phyloP scores from a whole-genome alignment of 1,284 basidiomycete genomes.

The Leucoagaricus sp. region DNA sequence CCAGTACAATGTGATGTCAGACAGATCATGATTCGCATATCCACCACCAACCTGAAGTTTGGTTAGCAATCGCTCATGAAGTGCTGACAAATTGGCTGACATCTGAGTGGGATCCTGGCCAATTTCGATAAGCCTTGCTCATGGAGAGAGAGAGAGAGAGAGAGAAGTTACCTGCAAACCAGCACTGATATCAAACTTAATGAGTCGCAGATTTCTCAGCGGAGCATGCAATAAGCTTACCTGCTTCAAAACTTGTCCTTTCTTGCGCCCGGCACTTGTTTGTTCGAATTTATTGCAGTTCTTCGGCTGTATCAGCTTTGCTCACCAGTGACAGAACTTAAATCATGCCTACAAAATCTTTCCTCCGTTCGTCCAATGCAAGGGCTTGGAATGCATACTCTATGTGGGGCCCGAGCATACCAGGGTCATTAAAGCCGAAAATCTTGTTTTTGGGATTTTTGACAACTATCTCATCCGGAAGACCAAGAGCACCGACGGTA shows the following conservation, averaged over 20 bases:
- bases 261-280: constrained; percentile 48
- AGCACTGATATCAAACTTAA: constrained; percentile 47
- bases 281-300: constrained; percentile 64
- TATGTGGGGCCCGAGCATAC: constrained; percentile 59
- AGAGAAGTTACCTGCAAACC: constrained; percentile 58
- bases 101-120: constrained; percentile 60
- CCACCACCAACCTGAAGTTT: constrained; percentile 64
- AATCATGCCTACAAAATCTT: constrained; percentile 58
- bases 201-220: background rate
- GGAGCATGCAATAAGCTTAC: constrained; percentile 31
- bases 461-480: constrained; percentile 62
- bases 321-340: background rate
- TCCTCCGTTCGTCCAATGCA: constrained; percentile 63
- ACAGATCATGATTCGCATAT: constrained; percentile 65
- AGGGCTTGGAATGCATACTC: constrained; percentile 66
- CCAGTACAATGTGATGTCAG: constrained; percentile 66
- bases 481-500: constrained; percentile 67
- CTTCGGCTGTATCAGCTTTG: constrained; percentile 31
- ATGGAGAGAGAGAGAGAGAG: background rate
- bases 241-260: constrained; percentile 64
- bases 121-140: background rate
- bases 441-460: constrained; percentile 43
- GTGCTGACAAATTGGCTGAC: constrained; percentile 31
- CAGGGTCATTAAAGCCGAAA: constrained; percentile 62
- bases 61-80: background rate